Evolutionary conservation across 2,329 filamentous ascomycete genomes (phyloP).

Genomic region (Coniochaeta sp.): DNA sequence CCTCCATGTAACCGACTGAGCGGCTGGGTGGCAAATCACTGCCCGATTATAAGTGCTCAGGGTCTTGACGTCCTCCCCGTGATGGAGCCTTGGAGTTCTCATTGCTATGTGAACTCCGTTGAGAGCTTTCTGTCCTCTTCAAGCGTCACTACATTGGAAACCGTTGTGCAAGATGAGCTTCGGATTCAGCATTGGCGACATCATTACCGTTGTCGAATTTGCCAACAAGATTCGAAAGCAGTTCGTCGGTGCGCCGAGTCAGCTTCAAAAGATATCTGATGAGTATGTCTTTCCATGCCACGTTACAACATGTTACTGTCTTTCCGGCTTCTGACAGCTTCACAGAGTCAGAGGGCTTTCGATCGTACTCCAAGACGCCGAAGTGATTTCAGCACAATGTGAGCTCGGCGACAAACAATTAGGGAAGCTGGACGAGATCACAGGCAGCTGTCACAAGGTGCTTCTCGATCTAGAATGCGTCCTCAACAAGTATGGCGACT

Average conservation of each 20-base stretch:
- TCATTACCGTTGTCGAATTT: not conserved
- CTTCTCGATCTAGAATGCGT: not conserved
- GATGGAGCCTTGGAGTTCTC: too few relatives aligned
- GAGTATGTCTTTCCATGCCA: not conserved
- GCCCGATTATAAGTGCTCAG: too few relatives aligned
- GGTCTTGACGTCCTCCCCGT: too few relatives aligned
- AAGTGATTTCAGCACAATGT: not conserved
- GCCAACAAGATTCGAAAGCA: not conserved
- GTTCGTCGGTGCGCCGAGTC: not conserved
- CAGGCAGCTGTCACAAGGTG: not conserved
- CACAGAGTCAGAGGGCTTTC: not conserved
- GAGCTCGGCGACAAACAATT: not conserved
- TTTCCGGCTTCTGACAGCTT: not conserved
- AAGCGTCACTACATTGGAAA: too few relatives aligned
- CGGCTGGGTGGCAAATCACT: too few relatives aligned
- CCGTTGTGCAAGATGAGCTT: not conserved
- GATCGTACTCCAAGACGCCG: not conserved
- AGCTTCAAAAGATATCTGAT: not conserved
- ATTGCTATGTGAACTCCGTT: too few relatives aligned
- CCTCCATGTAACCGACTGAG: too few relatives aligned
- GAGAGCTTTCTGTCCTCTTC: too few relatives aligned
- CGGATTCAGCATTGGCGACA: slow-evolving; percentile 1
- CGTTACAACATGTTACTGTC: not conserved
- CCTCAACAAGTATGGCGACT: not conserved
- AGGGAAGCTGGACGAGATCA: not conserved